Percentiles rank a stretch among this genome's conserved stretches.
Conservation (phyloP, 1,139 yeast species). For the Pichia sp. region DNA sequence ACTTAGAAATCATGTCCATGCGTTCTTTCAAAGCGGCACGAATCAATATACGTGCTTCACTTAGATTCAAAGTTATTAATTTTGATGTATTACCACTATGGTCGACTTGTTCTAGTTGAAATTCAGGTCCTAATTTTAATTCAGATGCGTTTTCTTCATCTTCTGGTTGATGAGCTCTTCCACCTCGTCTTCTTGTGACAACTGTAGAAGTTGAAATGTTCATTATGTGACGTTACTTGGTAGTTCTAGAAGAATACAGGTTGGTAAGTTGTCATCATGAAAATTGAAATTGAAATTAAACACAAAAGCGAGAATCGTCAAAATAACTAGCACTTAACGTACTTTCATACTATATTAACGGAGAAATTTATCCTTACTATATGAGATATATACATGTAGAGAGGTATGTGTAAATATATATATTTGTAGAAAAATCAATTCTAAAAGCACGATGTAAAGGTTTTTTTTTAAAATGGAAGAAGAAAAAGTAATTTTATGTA, state of each 20-base stretch:
- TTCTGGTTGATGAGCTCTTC: slow-evolving; percentile 52
- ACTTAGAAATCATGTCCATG: slow-evolving; percentile 37
- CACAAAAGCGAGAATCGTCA: not conserved
- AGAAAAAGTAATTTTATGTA: not conserved
- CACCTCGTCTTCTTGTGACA: slow-evolving; percentile 72
- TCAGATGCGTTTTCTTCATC: slow-evolving; percentile 90
- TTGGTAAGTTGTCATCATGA: not conserved
- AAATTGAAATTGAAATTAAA: not conserved
- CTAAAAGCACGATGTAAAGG: not conserved
- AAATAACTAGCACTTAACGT: too few species aligned
- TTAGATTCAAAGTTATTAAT: slow-evolving; percentile 74
- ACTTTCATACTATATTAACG: not conserved
- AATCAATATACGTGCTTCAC: slow-evolving; percentile 84
- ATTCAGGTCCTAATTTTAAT: slow-evolving; percentile 87
- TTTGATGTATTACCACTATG: slow-evolving; percentile 75
- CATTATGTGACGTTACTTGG: slow-evolving; percentile 42
- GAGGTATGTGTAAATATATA: not conserved
- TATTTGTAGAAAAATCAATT: not conserved
- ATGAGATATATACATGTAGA: not conserved
- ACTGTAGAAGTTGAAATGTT: slow-evolving; percentile 86
- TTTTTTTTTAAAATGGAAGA: not conserved
- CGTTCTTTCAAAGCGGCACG: slow-evolving; percentile 87
- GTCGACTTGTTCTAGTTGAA: slow-evolving; percentile 70
- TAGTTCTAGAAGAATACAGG: too few species aligned
- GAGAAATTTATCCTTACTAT: not conserved